Conservation (phyloP, 2,329 filamentous ascomycete species). For the Ploettnerulaceae sp. region DNA sequence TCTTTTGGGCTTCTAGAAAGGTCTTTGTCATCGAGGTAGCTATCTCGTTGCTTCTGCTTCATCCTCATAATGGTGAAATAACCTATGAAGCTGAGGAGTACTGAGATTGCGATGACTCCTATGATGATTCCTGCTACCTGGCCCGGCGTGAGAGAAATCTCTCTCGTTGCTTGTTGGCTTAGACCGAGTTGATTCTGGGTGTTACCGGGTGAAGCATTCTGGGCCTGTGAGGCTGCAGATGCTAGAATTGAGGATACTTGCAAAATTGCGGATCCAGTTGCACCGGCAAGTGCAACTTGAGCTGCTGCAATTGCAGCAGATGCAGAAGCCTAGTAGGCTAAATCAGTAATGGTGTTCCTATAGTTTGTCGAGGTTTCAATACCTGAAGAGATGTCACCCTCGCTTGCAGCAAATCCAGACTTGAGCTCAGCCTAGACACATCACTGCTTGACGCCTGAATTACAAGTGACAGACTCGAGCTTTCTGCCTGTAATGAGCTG, state of each 20-base stretch:
- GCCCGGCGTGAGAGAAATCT: conserved; percentile 9
- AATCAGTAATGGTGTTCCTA: no score
- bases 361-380: no score
- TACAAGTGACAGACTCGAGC: no score
- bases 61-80: conserved; percentile 12
- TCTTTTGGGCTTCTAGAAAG: conserved; percentile 12
- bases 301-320: conserved; percentile 16
- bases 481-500: no score
- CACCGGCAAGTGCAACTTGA: conserved; percentile 15
- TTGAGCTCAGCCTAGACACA: conserved; percentile 19
- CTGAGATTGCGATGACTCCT: conserved; percentile 3
- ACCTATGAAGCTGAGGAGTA: conserved; percentile 5
- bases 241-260: conserved; percentile 17
- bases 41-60: conserved; percentile 11
- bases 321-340: conserved; percentile 20
- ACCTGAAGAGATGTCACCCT: no score
- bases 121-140: conserved; percentile 14
- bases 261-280: conserved; percentile 15
- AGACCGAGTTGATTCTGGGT: not conserved
- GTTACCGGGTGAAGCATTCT: no score
- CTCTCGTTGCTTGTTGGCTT: not conserved
- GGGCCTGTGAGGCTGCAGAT: conserved; percentile 12
- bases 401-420: conserved; percentile 11
- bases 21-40: conserved; percentile 17
- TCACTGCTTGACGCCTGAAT: no score